phyloP scores from a whole-genome alignment of 352 stramenopile species.

The Phytophthora idaei region DNA sequence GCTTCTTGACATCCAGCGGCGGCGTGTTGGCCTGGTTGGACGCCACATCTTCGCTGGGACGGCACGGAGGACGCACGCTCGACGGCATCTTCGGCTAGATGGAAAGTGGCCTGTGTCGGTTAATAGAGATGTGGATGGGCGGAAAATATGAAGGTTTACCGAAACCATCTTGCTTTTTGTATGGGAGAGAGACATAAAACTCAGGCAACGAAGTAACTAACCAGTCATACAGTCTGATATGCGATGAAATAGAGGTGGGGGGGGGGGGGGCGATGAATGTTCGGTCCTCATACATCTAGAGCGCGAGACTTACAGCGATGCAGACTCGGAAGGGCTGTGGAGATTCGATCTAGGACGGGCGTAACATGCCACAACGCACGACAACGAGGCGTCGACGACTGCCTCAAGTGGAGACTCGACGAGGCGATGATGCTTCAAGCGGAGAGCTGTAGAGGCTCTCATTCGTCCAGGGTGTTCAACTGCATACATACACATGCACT shows the following conservation, averaged over 20 bases:
- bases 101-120: not conserved
- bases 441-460: constrained; percentile 7
- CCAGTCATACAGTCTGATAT: constrained; percentile 11
- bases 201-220: not conserved
- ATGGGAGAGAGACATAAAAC: constrained; percentile 14
- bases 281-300: constrained; percentile 21
- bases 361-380: constrained; percentile 15
- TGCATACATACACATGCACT: not conserved
- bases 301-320: constrained; percentile 1
- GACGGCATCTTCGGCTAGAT: constrained; percentile 21
- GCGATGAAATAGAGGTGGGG: not conserved
- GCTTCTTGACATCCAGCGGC: constrained; percentile 21
- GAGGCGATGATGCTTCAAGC: constrained; percentile 6
- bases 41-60: constrained; percentile 15
- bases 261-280: not conserved
- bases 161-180: constrained; percentile 20
- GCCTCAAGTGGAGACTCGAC: constrained; percentile 8
- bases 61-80: constrained; percentile 19
- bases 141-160: not conserved
- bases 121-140: not conserved
- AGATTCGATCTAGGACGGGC: constrained; percentile 15
- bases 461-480: constrained; percentile 15
- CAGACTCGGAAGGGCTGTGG: constrained; percentile 18
- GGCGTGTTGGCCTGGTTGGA: constrained; percentile 18
- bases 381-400: constrained; percentile 14